phyloP scores from a whole-genome alignment of 371 early-diverging fungal genomes.

The Funneliformis caledonium region DNA sequence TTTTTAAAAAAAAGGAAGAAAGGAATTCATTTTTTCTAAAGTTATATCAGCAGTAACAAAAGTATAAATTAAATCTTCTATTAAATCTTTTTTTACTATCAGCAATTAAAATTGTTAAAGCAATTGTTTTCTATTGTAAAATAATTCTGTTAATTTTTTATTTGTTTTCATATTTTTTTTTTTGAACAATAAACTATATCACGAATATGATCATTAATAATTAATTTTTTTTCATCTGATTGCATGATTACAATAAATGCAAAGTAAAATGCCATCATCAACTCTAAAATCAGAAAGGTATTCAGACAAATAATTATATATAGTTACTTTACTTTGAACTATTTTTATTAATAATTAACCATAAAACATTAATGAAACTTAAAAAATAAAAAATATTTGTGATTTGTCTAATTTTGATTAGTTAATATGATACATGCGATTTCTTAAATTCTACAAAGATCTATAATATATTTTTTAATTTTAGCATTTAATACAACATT shows the following conservation, averaged over 20 bases:
- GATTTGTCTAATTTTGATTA: too few species aligned
- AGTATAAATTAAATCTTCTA: conserved; percentile 18
- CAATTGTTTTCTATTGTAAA: background rate
- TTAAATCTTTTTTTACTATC: background rate
- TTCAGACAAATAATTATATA: background rate
- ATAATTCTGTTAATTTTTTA: background rate
- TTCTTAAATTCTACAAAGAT: too few species aligned
- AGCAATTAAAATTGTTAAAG: background rate
- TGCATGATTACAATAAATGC: background rate
- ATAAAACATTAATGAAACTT: too few species aligned
- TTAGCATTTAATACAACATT: too few species aligned
- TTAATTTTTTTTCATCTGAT: conserved; percentile 14
- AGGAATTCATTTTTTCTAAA: conserved; percentile 16
- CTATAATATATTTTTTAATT: too few species aligned
- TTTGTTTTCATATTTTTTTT: background rate
- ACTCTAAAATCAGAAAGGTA: background rate
- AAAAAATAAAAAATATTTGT: too few species aligned
- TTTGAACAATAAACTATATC: background rate
- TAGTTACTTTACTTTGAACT: background rate
- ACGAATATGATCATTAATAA: background rate
- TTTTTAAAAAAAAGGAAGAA: conserved; percentile 14
- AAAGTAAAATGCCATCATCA: background rate
- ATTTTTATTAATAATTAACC: too few species aligned
- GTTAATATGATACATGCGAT: too few species aligned
- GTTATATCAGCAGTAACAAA: conserved; percentile 2